A percentile compares a stretch with the other conserved stretches of the same genome.
phyloP scores from a whole-genome alignment of 2,329 filamentous ascomycete species.

The Clonostachys sp. region DNA sequence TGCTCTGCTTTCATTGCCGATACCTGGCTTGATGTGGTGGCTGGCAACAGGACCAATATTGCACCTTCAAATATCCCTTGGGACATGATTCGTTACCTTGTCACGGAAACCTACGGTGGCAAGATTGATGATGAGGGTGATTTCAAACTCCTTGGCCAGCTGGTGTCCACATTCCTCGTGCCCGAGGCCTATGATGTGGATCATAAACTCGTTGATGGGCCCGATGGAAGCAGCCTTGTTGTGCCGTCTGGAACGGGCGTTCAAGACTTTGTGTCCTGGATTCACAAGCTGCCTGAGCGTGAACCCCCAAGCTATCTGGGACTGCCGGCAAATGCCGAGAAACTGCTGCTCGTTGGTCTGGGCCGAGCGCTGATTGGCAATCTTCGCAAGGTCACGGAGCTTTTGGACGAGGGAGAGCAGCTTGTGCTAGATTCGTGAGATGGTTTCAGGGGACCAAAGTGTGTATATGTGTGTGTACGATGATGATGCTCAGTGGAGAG shows the following conservation, averaged over 20 bases:
- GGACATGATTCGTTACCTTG: slow-evolving; percentile 87
- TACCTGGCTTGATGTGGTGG: slow-evolving; percentile 81
- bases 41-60: slow-evolving; percentile 84
- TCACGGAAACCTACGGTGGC: slow-evolving; percentile 94
- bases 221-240: slow-evolving; percentile 53
- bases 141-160: slow-evolving; percentile 65
- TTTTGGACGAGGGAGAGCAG: slow-evolving; percentile 92
- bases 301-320: slow-evolving; percentile 95
- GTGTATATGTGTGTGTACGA: not conserved
- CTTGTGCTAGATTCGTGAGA: slow-evolving; percentile 63
- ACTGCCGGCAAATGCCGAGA: slow-evolving; percentile 93
- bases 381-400: slow-evolving; percentile 75
- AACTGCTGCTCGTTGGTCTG: slow-evolving; percentile 83
- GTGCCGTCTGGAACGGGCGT: slow-evolving; percentile 79
- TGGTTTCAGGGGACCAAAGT: not conserved
- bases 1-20: slow-evolving; percentile 96
- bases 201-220: slow-evolving; percentile 77
- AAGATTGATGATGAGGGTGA: slow-evolving; percentile 93
- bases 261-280: slow-evolving; percentile 85
- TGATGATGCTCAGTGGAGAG: not conserved
- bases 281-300: slow-evolving; percentile 85
- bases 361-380: slow-evolving; percentile 82
- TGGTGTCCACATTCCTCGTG: slow-evolving; percentile 77
- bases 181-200: slow-evolving; percentile 88
- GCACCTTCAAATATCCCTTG: slow-evolving; percentile 92